Base-by-base conservation (phyloP, 495 filamentous ascomycete genomes). In the Podospora bellae-mahoneyi region DNA sequence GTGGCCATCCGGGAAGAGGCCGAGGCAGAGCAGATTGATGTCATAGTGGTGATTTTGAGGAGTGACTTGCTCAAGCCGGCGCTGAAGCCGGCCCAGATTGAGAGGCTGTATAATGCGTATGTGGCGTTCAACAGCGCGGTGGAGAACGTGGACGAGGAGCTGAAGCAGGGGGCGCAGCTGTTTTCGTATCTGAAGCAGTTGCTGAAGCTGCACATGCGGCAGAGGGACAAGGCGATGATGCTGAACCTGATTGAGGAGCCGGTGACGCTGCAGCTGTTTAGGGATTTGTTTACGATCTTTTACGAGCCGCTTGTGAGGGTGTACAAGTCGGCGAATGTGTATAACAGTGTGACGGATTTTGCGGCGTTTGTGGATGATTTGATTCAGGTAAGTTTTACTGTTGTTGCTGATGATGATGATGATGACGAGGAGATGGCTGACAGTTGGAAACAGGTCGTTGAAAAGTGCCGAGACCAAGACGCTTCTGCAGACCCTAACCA, bases 261-360 rank as follows among this genome's bases (percentile, higher is more conserved):
- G 0, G 92, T 92, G 20, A 97, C 95, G 6, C 84, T 98, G 27
- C 91, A 95, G 73, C 83, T 99, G 57, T 95, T 99, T 84, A 88
- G 93, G 55, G 96, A 98, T 71, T 87, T 99, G 59, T 98, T 99
- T 79, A 96, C 93, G 20, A 97, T 99, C 74, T 99, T 99, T 83
- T 99, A 99, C 78, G 95, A 99, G 76, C 95, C 95, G 0, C 86
- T 99, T 10, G 90, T 99, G 18, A 86, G 95, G 23, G 95, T 99
- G 0, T 99, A 99, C 82, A 99, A 98, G 80, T 97, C 94, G 26
- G 95, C 95, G 70, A 99, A 98, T 72, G 95, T 99, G 32, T 99
- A 99, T 84, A 93, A 87, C 80, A 92, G 88, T 76, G 92, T 99
- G 68, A 99, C 95, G 0, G 95, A 99, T 74, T 98, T 99, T 78